Base-by-base conservation (phyloP, 2,329 filamentous ascomycete genomes). In the Colletotrichum sp. region DNA sequence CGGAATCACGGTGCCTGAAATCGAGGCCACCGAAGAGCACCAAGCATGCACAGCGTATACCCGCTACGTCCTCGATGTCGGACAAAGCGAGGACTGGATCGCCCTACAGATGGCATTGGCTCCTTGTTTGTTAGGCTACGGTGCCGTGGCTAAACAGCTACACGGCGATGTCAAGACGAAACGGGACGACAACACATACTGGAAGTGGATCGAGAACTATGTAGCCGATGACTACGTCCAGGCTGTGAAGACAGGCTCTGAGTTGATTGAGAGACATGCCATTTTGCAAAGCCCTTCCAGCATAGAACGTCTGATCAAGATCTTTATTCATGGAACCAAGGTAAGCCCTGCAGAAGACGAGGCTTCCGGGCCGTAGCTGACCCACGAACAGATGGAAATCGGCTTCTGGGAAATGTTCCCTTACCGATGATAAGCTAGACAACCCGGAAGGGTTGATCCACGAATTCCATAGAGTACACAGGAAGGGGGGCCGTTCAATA, bases 121-220 rank as follows among this genome's bases (percentile, higher is more conserved):
- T 16, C 96, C 96, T 0, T 98, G 96, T 82, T 88, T 98, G 36
- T 90, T 98, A n/a, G 96, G 96, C 56, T 98, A 98, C 83, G 93
- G 93, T 12, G 91, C 91, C 71, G 94, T 97, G 75, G 96, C 95
- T 8, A 89, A 89, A 80, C 90, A 95, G 80, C 88, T 98, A 5
- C 89, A 92, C 79, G 87, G 87, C 16, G 92, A 94, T 76, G 85
- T 89, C 65, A 87, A 86, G n/a, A 94, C 92, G 43, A 87, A 87
- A 76, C 88, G 89, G 52, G 88, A 93, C 15, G 91, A 88, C 0
- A 97, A 96, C 82, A 88, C 86, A 22, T 98, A 98, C 86, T 97
- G 94, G 93, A 90, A 92, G 61, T 98, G 96, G 96, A 95, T 98
- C 78, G 89, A 96, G 82, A 97, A 95, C 81, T 98, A 98, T 81